A percentile compares a stretch with the other conserved stretches of the same genome.
Conservation (phyloP, 129 eudicot species). For the Helianthus tuberosus region DNA sequence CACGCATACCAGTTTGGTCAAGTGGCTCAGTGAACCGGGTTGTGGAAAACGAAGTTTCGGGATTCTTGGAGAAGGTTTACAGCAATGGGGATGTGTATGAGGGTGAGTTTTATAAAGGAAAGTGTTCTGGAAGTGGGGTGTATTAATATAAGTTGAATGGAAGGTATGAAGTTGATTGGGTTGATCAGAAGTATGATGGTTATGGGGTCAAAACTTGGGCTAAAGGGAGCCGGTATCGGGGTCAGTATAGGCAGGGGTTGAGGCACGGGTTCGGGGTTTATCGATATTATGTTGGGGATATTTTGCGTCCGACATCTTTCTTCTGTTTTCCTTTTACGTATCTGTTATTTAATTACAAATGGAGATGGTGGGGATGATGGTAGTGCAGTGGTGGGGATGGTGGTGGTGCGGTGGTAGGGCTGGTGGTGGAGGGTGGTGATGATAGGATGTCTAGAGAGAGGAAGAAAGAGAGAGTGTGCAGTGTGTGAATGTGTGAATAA, state of each 20-base stretch:
- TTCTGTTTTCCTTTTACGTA: too few relatives aligned
- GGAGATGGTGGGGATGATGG: too few relatives aligned
- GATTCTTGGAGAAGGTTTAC: constrained; percentile 59
- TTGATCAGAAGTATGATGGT: constrained; percentile 84
- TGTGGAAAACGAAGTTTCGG: constrained; percentile 33
- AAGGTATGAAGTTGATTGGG: constrained; percentile 87
- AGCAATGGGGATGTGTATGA: constrained; percentile 84
- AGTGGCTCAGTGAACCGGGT: constrained; percentile 49
- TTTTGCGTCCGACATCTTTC: too few relatives aligned
- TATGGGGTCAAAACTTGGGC: constrained; percentile 90
- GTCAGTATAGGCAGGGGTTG: constrained; percentile 78
- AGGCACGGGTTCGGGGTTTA: constrained; percentile 91
- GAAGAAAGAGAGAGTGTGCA: too few relatives aligned
- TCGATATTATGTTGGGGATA: constrained; percentile 70
- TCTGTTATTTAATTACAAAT: too few relatives aligned
- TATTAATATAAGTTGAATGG: constrained; percentile 82
- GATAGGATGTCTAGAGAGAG: too few relatives aligned
- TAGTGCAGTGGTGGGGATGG: too few relatives aligned
- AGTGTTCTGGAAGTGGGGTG: constrained; percentile 81
- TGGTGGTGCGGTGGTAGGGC: too few relatives aligned
- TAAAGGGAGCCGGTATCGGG: constrained; percentile 80
- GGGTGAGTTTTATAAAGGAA: constrained; percentile 83
- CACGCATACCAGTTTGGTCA: constrained; percentile 60
- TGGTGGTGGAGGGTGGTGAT: too few relatives aligned
- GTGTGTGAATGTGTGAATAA: too few relatives aligned